phyloP scores from a whole-genome alignment of 352 stramenopile genomes.

The Lagenidium sp. region DNA sequence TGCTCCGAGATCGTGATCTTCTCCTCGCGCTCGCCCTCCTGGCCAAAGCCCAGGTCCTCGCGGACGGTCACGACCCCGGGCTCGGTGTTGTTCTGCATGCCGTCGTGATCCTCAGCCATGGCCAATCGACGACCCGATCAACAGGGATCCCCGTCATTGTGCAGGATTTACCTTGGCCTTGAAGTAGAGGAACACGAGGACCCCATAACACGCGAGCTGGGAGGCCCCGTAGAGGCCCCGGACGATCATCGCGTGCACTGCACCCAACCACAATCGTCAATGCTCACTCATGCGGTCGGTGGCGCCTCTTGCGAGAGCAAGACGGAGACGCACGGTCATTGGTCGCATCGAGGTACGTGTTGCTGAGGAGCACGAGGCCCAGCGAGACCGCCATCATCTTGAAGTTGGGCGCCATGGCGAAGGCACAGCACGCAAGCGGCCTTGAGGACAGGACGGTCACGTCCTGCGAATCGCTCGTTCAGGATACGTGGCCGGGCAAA shows the following conservation, averaged over 20 bases:
- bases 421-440: no score
- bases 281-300: background rate
- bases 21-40: conserved; percentile 60
- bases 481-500: no score
- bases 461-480: no score
- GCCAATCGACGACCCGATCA: no score
- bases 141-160: no score
- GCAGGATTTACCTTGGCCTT: conserved; percentile 32
- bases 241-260: conserved; percentile 50
- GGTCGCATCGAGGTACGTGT: conserved; percentile 56
- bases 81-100: conserved; percentile 70
- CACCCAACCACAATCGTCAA: conserved; percentile 1
- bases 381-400: conserved; percentile 77
- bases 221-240: conserved; percentile 48
- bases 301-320: background rate
- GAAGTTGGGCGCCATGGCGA: conserved; percentile 66
- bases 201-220: conserved; percentile 55
- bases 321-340: conserved; percentile 29
- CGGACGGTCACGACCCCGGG: conserved; percentile 59
- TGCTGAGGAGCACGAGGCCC: conserved; percentile 45
- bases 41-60: conserved; percentile 70
- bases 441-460: no score
- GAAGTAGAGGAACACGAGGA: conserved; percentile 50
- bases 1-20: conserved; percentile 81
- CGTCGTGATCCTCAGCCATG: background rate